Evolutionary conservation across 1,139 yeast genomes (phyloP).

Genomic region (Hansenula lynferdii): DNA sequence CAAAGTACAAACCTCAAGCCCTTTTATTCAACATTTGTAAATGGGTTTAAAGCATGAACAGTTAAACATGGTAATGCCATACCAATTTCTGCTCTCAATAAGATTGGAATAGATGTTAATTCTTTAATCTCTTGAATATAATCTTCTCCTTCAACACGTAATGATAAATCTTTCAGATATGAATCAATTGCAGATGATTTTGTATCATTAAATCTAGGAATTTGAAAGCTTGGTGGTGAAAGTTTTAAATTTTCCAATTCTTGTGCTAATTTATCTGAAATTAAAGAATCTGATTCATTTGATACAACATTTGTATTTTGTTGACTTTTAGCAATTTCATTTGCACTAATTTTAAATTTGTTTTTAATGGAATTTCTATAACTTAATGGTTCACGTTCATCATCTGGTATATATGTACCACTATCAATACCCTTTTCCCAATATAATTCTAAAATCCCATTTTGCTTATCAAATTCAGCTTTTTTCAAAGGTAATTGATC

Average conservation of each 20-base stretch:
- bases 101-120: slow-evolving; percentile 73
- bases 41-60: slow-evolving; percentile 91
- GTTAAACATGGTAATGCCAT: slow-evolving; percentile 95
- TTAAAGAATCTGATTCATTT: slow-evolving; percentile 20
- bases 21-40: slow-evolving; percentile 27
- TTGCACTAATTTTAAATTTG: slow-evolving; percentile 69
- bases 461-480: slow-evolving; percentile 81
- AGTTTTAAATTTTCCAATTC: slow-evolving; percentile 48
- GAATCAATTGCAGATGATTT: slow-evolving; percentile 53
- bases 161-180: slow-evolving; percentile 49
- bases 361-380: slow-evolving; percentile 76
- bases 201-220: too few species aligned
- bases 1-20: too few species aligned
- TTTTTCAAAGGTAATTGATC: slow-evolving; percentile 90
- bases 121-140: slow-evolving; percentile 77
- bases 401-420: slow-evolving; percentile 87
- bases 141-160: slow-evolving; percentile 58
- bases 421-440: slow-evolving; percentile 94
- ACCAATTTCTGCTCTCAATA: slow-evolving; percentile 88
- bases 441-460: slow-evolving; percentile 69
- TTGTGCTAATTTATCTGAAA: slow-evolving; percentile 39
- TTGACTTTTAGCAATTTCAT: slow-evolving; percentile 60
- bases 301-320: slow-evolving; percentile 12
- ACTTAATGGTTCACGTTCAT: slow-evolving; percentile 72
- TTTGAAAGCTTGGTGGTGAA: slow-evolving; percentile 44